These are phyloP conservation scores for Mucor velutinosus DNA, from an alignment of 371 early-diverging fungal genomes.

Conservation along the genomic window DNA sequence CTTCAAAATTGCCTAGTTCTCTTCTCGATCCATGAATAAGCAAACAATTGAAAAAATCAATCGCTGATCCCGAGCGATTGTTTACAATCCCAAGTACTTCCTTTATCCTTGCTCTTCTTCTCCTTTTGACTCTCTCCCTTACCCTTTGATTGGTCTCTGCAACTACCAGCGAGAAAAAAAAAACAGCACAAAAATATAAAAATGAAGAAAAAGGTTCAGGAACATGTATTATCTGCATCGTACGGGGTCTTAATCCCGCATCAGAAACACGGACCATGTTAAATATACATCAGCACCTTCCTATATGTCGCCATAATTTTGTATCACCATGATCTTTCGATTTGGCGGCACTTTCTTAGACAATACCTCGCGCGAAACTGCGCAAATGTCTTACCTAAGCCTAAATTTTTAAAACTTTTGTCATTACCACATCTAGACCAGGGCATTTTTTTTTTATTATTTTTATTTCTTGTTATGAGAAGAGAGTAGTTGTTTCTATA, in stretches of 20 bases:
- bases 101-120: no score
- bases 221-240: slow-evolving; percentile 36
- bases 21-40: background rate
- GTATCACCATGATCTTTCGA: slow-evolving; percentile 10
- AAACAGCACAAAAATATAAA: background rate
- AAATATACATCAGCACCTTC: slow-evolving; percentile 30
- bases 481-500: no score
- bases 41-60: background rate
- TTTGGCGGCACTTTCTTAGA: background rate
- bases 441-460: background rate
- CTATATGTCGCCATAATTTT: background rate
- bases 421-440: background rate
- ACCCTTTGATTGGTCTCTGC: no score
- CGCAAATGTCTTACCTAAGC: background rate
- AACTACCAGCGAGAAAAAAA: background rate
- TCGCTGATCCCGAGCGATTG: no score
- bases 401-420: background rate
- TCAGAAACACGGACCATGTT: slow-evolving; percentile 41
- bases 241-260: slow-evolving; percentile 39
- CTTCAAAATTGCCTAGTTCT: background rate
- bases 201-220: slow-evolving; percentile 29
- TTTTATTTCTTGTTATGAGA: no score
- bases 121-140: no score
- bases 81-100: no score
- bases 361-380: slow-evolving; percentile 1